A percentile compares a stretch with the other conserved stretches of the same genome.
These are phyloP conservation scores for Hymenochaete sp. DNA, from an alignment of 1,284 basidiomycete species.

Conservation along the genomic window DNA sequence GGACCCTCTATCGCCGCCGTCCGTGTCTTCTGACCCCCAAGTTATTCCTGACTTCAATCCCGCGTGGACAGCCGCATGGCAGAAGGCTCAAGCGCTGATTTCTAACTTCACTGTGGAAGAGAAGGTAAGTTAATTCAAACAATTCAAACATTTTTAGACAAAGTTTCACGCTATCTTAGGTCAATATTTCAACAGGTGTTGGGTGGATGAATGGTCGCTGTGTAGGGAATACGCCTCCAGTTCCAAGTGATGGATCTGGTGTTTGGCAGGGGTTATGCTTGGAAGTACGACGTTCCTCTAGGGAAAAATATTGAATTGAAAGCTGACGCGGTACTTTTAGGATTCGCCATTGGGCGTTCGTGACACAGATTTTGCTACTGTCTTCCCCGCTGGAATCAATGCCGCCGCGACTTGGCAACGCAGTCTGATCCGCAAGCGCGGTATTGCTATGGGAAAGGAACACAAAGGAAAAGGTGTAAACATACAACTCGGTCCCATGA, in stretches of 20 bases:
- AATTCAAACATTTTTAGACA: conserved; percentile 19
- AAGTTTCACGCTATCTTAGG: conserved; percentile 26
- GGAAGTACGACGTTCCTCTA: conserved; percentile 29
- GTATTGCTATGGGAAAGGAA: conserved; percentile 69
- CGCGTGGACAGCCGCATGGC: conserved; percentile 40
- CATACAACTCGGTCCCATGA: conserved; percentile 54
- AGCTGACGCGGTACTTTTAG: conserved; percentile 24
- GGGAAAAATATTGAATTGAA: background rate
- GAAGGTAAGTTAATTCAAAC: too few species aligned
- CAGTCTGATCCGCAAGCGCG: conserved; percentile 60
- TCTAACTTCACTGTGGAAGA: conserved; percentile 12
- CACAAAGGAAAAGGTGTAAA: conserved; percentile 71
- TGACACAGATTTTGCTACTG: conserved; percentile 41
- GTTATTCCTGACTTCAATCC: conserved; percentile 40
- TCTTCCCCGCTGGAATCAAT: conserved; percentile 54
- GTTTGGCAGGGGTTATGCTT: conserved; percentile 56
- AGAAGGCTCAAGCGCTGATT: conserved; percentile 33
- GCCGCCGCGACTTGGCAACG: conserved; percentile 55
- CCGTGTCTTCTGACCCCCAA: conserved; percentile 28
- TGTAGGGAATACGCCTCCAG: conserved; percentile 46
- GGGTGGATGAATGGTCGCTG: conserved; percentile 55
- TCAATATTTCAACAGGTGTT: conserved; percentile 44
- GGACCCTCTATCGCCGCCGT: conserved; percentile 36
- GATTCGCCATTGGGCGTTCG: conserved; percentile 44
- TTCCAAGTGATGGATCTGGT: conserved; percentile 24